Conservation (phyloP, 1,139 yeast genomes). For the Saccharomyces hybrid region DNA sequence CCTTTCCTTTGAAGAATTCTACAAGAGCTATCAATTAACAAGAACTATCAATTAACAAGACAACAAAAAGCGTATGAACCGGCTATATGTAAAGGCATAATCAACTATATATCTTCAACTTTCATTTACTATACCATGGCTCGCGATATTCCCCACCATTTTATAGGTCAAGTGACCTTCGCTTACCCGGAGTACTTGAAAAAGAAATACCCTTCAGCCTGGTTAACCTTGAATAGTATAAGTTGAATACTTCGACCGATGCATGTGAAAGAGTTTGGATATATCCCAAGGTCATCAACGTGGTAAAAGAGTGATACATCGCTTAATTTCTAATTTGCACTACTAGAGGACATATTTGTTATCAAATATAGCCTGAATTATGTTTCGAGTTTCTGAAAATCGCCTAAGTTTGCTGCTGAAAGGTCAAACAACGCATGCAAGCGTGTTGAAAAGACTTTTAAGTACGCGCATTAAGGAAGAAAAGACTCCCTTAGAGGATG, state of each 20-base stretch:
- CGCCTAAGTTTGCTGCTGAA: background rate
- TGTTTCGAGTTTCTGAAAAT: background rate
- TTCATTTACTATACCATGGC: too few species aligned
- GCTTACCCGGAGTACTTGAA: background rate
- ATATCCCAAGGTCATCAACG: background rate
- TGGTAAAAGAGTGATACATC: background rate
- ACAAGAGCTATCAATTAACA: too few species aligned
- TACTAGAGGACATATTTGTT: background rate
- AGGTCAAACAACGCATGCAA: background rate
- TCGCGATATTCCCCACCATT: background rate
- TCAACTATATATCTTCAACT: too few species aligned
- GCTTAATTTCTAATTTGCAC: background rate
- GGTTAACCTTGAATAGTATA: background rate
- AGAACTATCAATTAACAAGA: too few species aligned
- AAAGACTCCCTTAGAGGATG: background rate
- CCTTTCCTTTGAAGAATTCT: too few species aligned
- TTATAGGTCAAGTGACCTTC: background rate
- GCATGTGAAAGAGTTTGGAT: background rate
- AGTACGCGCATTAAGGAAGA: background rate
- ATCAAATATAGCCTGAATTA: background rate
- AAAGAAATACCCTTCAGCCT: background rate
- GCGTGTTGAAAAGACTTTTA: background rate
- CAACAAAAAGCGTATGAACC: too few species aligned
- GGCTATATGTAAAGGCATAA: too few species aligned
- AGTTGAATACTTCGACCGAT: background rate